These are phyloP conservation scores for Nigrospora osmanthi DNA, from an alignment of 2,329 filamentous ascomycete genomes.

Conservation along the genomic window DNA sequence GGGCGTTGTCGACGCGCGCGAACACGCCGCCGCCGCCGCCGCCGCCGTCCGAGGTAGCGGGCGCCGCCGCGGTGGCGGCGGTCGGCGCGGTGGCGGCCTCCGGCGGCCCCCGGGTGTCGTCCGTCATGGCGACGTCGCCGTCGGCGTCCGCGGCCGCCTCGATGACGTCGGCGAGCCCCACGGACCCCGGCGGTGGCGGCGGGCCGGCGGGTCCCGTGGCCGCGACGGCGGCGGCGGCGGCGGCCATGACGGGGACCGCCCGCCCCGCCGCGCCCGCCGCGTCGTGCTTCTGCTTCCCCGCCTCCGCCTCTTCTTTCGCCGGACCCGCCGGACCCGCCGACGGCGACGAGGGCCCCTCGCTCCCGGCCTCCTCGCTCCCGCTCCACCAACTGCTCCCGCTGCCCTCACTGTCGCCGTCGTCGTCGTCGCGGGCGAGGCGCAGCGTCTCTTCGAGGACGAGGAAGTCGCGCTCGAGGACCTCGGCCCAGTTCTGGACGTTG, in stretches of 20 bases:
- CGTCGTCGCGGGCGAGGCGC: conserved; percentile 37
- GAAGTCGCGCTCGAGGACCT: conserved; percentile 67
- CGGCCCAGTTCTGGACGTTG: conserved; percentile 81
- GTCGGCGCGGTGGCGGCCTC: no score
- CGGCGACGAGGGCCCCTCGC: conserved; percentile 19
- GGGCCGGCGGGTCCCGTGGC: no score
- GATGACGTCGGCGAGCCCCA: no score
- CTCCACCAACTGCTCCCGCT: conserved; percentile 16
- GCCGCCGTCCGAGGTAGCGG: no score
- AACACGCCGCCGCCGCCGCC: conserved; percentile 3
- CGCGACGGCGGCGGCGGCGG: background rate
- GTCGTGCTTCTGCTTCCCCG: background rate
- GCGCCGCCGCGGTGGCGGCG: no score
- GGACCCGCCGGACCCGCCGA: conserved; percentile 25
- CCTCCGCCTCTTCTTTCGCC: conserved; percentile 8
- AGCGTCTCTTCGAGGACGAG: conserved; percentile 58
- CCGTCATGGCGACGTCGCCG: no score
- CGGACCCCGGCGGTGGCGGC: no score
- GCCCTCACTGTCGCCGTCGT: conserved; percentile 6
- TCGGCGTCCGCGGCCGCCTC: no score
- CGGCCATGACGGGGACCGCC: background rate
- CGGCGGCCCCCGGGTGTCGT: no score
- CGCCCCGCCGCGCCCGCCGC: background rate
- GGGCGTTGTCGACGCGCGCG: conserved; percentile 12
- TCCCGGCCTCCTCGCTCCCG: conserved; percentile 17